Evolutionary conservation across 306 rosid genomes (phyloP).

Genomic region (Mimosa pudica): DNA sequence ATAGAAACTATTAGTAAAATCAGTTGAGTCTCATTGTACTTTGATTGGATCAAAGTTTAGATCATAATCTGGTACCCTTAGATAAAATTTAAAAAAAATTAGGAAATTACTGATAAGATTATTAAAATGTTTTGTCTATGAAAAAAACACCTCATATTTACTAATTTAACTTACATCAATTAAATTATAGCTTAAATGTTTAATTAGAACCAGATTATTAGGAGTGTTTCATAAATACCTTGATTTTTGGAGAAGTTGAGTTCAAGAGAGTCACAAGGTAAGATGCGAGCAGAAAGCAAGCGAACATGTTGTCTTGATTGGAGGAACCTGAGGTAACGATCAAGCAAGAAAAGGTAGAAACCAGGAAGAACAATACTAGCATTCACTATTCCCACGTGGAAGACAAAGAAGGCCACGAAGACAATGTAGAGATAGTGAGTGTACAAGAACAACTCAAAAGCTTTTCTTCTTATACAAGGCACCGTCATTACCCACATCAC

Average conservation of each 20-base stretch:
- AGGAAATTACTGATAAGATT: too few species aligned
- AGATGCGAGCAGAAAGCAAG: conserved; percentile 55
- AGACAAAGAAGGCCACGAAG: conserved; percentile 68
- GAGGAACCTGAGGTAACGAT: conserved; percentile 68
- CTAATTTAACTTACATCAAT: too few species aligned
- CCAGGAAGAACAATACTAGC: conserved; percentile 68
- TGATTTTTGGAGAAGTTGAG: conserved; percentile 74
- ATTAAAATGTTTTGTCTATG: too few species aligned
- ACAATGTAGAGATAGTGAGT: conserved; percentile 67
- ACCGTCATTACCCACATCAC: conserved; percentile 63
- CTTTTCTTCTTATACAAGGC: conserved; percentile 59
- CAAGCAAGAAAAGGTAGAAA: conserved; percentile 75
- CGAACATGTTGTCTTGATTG: conserved; percentile 55
- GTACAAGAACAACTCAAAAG: conserved; percentile 76
- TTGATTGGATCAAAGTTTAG: too few species aligned
- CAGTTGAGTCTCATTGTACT: too few species aligned
- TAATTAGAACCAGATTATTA: too few species aligned
- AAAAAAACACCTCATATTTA: too few species aligned
- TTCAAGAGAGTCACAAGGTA: conserved; percentile 63
- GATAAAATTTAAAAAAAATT: too few species aligned
- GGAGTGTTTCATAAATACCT: conserved; percentile 38
- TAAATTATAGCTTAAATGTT: too few species aligned
- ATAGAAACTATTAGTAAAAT: too few species aligned
- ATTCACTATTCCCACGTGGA: conserved; percentile 67
- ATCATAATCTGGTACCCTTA: too few species aligned